Percentiles rank a stretch among this genome's conserved stretches.
These are phyloP conservation scores for Didymella glomerata DNA, from an alignment of 2,329 filamentous ascomycete species.

Conservation along the genomic window DNA sequence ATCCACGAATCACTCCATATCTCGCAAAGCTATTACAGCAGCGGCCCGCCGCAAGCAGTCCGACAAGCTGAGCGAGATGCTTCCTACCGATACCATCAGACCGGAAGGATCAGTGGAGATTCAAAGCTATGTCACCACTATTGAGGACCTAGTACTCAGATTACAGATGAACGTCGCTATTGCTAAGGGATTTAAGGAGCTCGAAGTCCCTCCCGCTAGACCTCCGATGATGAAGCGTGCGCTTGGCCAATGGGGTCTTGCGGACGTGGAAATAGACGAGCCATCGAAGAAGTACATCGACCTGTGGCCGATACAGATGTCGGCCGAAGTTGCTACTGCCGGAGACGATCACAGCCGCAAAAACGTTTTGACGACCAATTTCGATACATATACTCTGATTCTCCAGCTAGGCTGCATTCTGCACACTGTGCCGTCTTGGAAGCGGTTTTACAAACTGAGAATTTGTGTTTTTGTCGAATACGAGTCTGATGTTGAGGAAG, in stretches of 20 bases:
- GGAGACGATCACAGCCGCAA: slow-evolving; percentile 55
- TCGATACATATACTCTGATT: slow-evolving; percentile 90
- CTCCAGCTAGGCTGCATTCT: slow-evolving; percentile 86
- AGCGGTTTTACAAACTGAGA: slow-evolving; percentile 73
- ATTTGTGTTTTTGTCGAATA: slow-evolving; percentile 91
- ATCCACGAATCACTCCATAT: slow-evolving; percentile 35
- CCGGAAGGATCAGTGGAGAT: slow-evolving; percentile 74
- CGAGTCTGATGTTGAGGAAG: slow-evolving; percentile 82
- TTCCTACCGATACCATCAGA: slow-evolving; percentile 75
- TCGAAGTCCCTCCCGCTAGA: slow-evolving; percentile 70
- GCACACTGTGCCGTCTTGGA: slow-evolving; percentile 82
- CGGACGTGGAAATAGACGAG: slow-evolving; percentile 57
- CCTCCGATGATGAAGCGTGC: slow-evolving; percentile 41
- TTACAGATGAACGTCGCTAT: slow-evolving; percentile 86
- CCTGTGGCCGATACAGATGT: slow-evolving; percentile 94
- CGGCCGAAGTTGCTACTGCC: slow-evolving; percentile 75
- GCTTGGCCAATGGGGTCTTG: slow-evolving; percentile 37
- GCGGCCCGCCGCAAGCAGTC: slow-evolving; percentile 54
- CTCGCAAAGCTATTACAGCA: slow-evolving; percentile 47
- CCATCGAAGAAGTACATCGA: slow-evolving; percentile 82
- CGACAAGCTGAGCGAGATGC: slow-evolving; percentile 63
- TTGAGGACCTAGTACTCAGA: slow-evolving; percentile 81
- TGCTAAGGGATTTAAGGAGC: slow-evolving; percentile 78
- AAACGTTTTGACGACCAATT: slow-evolving; percentile 82
- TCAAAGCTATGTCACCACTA: slow-evolving; percentile 79